phyloP scores from a whole-genome alignment of 1,139 yeast species.

The Geotrichum phurueaensis region DNA sequence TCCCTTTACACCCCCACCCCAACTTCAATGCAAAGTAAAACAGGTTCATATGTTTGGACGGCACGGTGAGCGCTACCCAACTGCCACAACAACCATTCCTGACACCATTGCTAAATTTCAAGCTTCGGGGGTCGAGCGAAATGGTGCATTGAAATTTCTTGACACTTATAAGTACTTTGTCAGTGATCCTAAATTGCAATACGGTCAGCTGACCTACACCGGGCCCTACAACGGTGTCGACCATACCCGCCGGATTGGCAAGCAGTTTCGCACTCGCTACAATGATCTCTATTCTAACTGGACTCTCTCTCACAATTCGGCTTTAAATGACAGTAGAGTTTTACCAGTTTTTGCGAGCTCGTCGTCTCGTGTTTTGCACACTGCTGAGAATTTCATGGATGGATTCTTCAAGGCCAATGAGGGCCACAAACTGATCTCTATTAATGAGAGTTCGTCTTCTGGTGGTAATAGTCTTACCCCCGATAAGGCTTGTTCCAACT shows the following conservation, averaged over 20 bases:
- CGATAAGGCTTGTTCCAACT: conserved; percentile 13
- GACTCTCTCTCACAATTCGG: neutral
- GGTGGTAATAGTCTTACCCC: conserved; percentile 20
- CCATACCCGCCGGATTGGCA: conserved; percentile 16
- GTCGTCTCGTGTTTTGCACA: conserved; percentile 18
- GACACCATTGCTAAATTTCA: conserved; percentile 15
- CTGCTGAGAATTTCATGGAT: conserved; percentile 19
- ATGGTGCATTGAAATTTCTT: conserved; percentile 20
- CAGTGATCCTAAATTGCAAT: conserved; percentile 9
- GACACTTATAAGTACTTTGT: conserved; percentile 16
- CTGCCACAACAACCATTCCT: conserved; percentile 10
- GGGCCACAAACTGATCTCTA: conserved; percentile 9
- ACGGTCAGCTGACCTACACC: conserved; percentile 19
- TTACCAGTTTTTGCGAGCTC: conserved; percentile 20
- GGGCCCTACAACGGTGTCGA: conserved; percentile 21
- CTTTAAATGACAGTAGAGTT: neutral
- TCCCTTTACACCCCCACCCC: conserved; percentile 25
- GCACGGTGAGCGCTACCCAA: conserved; percentile 23
- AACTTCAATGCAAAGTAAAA: conserved; percentile 17
- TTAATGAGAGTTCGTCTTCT: conserved; percentile 8
- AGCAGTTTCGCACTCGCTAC: conserved; percentile 14
- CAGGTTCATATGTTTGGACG: conserved; percentile 22
- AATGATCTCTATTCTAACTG: conserved; percentile 6
- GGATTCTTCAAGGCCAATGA: conserved; percentile 16
- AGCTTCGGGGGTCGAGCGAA: conserved; percentile 6